phyloP scores from a whole-genome alignment of 2,329 filamentous ascomycete genomes.

The Ophiostoma sp. region DNA sequence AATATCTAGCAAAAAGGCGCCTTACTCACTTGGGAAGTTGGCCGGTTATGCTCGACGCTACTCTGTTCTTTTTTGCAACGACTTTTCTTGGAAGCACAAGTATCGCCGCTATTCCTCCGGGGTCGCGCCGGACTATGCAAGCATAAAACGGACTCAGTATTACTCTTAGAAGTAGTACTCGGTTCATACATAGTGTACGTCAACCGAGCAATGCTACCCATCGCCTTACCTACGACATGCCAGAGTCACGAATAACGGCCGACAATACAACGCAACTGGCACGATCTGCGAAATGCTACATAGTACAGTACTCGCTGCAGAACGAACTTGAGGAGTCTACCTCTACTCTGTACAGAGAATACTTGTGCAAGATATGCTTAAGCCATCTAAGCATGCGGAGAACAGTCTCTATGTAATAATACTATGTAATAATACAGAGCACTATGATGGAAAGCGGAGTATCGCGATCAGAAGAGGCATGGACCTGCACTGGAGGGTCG shows the following conservation, averaged over 20 bases:
- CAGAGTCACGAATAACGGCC: slow-evolving; percentile 8
- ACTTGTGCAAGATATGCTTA: not conserved
- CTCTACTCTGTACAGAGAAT: no score
- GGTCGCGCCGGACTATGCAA: not conserved
- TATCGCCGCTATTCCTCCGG: slow-evolving; percentile 9
- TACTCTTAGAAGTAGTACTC: not conserved
- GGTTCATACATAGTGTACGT: no score
- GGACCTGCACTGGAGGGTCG: not conserved
- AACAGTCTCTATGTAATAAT: not conserved
- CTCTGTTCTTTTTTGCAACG: not conserved
- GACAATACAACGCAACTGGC: not conserved
- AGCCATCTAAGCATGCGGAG: not conserved
- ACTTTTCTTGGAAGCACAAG: not conserved
- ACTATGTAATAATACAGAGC: no score
- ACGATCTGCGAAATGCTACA: not conserved
- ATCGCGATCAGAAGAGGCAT: not conserved
- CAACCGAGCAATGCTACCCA: not conserved
- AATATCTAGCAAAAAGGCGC: not conserved
- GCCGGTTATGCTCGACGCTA: not conserved
- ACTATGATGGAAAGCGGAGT: not conserved
- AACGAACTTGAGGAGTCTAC: no score
- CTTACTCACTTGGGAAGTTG: slow-evolving; percentile 7
- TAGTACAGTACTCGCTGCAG: no score
- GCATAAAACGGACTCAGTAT: not conserved
- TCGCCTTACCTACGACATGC: not conserved